These are phyloP conservation scores for Aspergillus unguis DNA, from an alignment of 2,329 filamentous ascomycete species.

Conservation along the genomic window DNA sequence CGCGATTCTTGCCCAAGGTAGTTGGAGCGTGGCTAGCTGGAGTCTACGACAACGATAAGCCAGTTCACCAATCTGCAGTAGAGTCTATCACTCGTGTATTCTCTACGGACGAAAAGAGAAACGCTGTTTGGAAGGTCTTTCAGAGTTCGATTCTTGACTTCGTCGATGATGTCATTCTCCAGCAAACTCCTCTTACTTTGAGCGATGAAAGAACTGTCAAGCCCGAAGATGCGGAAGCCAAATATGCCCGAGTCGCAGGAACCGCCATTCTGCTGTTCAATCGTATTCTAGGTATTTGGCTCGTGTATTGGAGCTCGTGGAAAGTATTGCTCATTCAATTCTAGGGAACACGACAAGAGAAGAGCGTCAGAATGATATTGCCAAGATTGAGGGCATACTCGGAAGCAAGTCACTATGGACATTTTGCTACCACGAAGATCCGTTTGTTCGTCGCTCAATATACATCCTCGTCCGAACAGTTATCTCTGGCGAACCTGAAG, in stretches of 20 bases:
- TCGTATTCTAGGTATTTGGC: slow-evolving; percentile 48
- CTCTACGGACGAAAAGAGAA: slow-evolving; percentile 72
- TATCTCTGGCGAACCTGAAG: slow-evolving; percentile 46
- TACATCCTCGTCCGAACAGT: slow-evolving; percentile 55
- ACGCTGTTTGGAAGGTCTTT: slow-evolving; percentile 74
- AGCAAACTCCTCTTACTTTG: slow-evolving; percentile 75
- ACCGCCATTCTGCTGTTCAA: slow-evolving; percentile 56
- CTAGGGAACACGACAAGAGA: slow-evolving; percentile 33
- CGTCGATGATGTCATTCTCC: slow-evolving; percentile 69
- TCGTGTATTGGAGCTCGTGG: not conserved
- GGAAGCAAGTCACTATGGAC: slow-evolving; percentile 60
- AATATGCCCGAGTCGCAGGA: slow-evolving; percentile 75
- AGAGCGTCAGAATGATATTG: slow-evolving; percentile 59
- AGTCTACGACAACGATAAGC: slow-evolving; percentile 78
- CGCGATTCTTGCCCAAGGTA: slow-evolving; percentile 70
- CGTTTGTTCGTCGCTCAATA: slow-evolving; percentile 56
- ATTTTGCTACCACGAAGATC: slow-evolving; percentile 55
- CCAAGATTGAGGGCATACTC: slow-evolving; percentile 65
- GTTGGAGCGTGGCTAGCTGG: slow-evolving; percentile 91
- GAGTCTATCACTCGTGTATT: slow-evolving; percentile 75
- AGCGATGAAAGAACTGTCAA: slow-evolving; percentile 87
- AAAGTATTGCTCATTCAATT: slow-evolving; percentile 15
- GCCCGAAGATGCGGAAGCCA: slow-evolving; percentile 77
- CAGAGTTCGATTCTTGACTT: slow-evolving; percentile 78
- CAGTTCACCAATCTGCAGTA: slow-evolving; percentile 70